A percentile compares a stretch with the other conserved stretches of the same genome.
These are phyloP conservation scores for Ogataea philodendri DNA, from an alignment of 805 yeast species.

Conservation along the genomic window DNA sequence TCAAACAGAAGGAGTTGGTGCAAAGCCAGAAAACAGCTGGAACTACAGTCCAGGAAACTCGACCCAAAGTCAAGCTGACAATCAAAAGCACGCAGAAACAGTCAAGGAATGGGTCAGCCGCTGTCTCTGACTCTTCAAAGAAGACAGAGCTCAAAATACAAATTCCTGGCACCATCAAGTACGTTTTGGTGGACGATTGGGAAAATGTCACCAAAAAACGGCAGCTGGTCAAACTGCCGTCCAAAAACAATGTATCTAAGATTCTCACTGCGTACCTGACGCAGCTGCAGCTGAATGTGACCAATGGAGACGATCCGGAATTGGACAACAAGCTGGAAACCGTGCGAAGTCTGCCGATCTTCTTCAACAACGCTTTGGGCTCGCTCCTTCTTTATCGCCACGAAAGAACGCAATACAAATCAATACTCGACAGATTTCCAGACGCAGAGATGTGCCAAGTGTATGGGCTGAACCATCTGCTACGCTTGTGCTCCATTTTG, in stretches of 20 bases:
- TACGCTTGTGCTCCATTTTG: constrained; percentile 70
- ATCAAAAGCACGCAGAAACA: constrained; percentile 1
- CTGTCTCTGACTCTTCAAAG: constrained; percentile 4
- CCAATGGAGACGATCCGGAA: constrained; percentile 43
- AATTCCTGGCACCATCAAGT: constrained; percentile 67
- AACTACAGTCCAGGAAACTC: constrained; percentile 7
- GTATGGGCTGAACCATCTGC: constrained; percentile 81
- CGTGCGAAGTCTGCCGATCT: constrained; percentile 63
- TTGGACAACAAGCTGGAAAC: constrained; percentile 62
- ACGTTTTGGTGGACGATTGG: constrained; percentile 88
- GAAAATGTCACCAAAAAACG: constrained; percentile 82
- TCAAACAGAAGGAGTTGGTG: constrained; percentile 47
- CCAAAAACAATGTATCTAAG: constrained; percentile 47
- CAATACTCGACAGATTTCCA: constrained; percentile 37
- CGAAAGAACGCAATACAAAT: constrained; percentile 71
- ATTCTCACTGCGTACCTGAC: constrained; percentile 51
- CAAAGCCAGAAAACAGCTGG: constrained; percentile 10
- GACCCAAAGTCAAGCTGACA: constrained; percentile 5
- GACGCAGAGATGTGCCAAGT: constrained; percentile 36
- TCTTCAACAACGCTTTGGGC: constrained; percentile 74
- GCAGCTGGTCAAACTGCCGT: constrained; percentile 64
- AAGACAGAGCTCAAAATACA: constrained; percentile 48
- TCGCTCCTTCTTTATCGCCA: constrained; percentile 67
- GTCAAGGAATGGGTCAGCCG: constrained; percentile 3
- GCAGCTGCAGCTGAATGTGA: constrained; percentile 3